These are phyloP conservation scores for Hanseniaspora valbyensis DNA, from an alignment of 805 yeast species.

Conservation along the genomic window DNA sequence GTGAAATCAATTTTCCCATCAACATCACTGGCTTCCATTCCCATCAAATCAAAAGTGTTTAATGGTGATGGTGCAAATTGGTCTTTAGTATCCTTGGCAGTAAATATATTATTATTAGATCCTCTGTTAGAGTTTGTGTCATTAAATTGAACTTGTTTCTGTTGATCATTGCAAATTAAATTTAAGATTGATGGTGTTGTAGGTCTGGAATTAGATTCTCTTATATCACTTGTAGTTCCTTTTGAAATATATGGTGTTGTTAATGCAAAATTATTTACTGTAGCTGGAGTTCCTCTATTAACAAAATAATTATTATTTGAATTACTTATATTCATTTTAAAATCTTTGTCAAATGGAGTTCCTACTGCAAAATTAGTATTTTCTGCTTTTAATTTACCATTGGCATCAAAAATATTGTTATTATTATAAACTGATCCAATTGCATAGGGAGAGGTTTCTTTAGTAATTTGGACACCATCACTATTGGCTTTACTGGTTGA, in stretches of 20 bases:
- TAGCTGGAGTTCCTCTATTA: background rate
- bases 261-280: background rate
- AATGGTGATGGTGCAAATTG: background rate
- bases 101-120: background rate
- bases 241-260: conserved; percentile 2
- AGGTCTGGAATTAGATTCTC: conserved; percentile 6
- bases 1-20: background rate
- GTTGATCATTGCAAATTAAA: background rate
- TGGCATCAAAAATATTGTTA: conserved; percentile 12
- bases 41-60: conserved; percentile 1
- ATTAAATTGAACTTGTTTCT: background rate
- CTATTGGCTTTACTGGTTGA: background rate
- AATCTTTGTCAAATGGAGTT: conserved; percentile 5
- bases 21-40: background rate
- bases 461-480: background rate
- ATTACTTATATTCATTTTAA: background rate
- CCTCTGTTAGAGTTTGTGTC: background rate
- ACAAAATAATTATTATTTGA: background rate
- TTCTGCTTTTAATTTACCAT: conserved; percentile 4
- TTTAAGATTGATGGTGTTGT: background rate
- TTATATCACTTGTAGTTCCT: conserved; percentile 9
- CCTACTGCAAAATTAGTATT: conserved; percentile 8
- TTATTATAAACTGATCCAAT: conserved; percentile 14
- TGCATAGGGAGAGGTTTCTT: conserved; percentile 11
- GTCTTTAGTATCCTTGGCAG: background rate